Base-by-base conservation (phyloP, 2,329 filamentous ascomycete species). In the Lasiodiplodia citricola region DNA sequence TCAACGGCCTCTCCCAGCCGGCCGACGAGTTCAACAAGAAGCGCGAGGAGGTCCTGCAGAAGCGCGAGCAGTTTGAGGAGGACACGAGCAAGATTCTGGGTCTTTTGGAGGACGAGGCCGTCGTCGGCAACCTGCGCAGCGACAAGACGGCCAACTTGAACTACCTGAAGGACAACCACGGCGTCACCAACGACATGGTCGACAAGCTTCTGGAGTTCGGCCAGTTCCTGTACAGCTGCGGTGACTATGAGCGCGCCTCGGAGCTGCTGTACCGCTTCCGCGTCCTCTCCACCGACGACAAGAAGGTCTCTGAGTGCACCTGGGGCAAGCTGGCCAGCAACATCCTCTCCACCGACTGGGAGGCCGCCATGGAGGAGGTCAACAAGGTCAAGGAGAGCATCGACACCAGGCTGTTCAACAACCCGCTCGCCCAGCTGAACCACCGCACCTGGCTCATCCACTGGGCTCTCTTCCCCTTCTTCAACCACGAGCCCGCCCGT, bases 131-230 rank as follows among this genome's bases (percentile, higher is more conserved):
- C 79, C 87, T 99, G 78, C 88, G 96, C 75, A 96, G 92, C 80
- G 96, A 99, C 87, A 99, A 99, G 87, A 93, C 94, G 79, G 94
- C 95, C 83, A 99, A 99, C 86, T 91, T 99, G 90, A 93, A 95
- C 81, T 99, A 95, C 81, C 84, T 99, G 73, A 97, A 98, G 87
- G 96, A 97, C 83, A 92, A 96, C 77, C 95, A 99, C 83, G 92
- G 91, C 73, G 96, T 98, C 73, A 97, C 94, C 47, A 87, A 91
- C 76, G 94, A 97, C 71, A 97, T 97, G 92, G 94, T 99, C 74
- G 92, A 98, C 83, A 92, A 92, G 73, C 91, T 99, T 68, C 97
- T 95, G 84, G 94, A 97, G 77, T 97, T 94, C 77, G 96, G 96
- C 75, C 92, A 96, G 81, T 97, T 97, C 84, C 93, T 97, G 85